Evolutionary conservation across 1,139 yeast genomes (phyloP), one percentile per base, ranked within the genome.

Genomic region (Yamadazyma atmosphaerica): DNA sequence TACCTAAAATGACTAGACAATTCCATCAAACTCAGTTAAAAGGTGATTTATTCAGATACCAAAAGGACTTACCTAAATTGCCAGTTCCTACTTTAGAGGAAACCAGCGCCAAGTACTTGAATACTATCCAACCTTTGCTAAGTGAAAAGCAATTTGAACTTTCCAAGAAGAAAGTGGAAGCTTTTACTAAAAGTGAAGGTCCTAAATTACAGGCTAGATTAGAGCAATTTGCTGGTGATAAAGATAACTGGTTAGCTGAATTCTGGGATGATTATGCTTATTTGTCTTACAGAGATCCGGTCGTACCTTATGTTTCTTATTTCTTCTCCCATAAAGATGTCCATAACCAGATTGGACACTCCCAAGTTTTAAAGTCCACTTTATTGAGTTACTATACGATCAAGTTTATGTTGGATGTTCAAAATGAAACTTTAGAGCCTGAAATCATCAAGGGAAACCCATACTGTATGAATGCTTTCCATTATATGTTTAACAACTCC

Each of bases 261-360:
- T 88, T 85, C 75, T 92, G 98, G 98, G 96, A 90, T 61, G 86
- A 86, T 55, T 88, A 85, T 52, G 96, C 97, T 23, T 92, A 92
- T 64, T 71, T 92, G 72, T 81, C 86, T 30, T 89, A 88, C 66
- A 79, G 95, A 51, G 98, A 88, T 61, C 96, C 98, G 0, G 87
- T 92, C 17, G 88, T 87, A 23, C 98, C 98, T 12, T 89, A 82
- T 58, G 96, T 88, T 29, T 86, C 96, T 10, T 92, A 92, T 68
- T 92, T 89, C 55, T 90, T 81, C 65, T 77, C 84, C 39, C 96
- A 90, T 71, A 83, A 81, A 61, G 92, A 86, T 53, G 63, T 74
- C 27, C 56, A 64, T 44, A 77, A 78, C 45, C 58, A 59, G 13
- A 68, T 83, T 46, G 86, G 84, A 40, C 72, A 77, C 50, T 81